These are phyloP conservation scores for Nakazawaea ishiwadae DNA, from an alignment of 805 yeast species.

Conservation along the genomic window DNA sequence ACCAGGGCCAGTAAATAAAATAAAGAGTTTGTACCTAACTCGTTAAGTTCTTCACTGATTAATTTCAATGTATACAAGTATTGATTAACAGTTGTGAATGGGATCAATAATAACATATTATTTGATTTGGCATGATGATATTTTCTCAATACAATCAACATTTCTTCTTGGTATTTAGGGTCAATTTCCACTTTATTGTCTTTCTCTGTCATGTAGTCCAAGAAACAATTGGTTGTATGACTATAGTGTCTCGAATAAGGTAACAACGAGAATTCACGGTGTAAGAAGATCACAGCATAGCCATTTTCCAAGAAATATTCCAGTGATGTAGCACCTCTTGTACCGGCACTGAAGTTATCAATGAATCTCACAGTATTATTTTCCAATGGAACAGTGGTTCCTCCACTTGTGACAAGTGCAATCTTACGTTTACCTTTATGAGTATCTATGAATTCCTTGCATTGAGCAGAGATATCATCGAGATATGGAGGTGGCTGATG, in stretches of 20 bases:
- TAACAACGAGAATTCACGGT: conserved; percentile 84
- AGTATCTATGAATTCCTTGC: conserved; percentile 53
- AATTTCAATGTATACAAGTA: conserved; percentile 79
- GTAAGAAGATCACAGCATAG: conserved; percentile 89
- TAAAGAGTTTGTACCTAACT: conserved; percentile 52
- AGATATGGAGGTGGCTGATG: conserved; percentile 76
- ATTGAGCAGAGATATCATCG: conserved; percentile 51
- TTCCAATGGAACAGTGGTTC: conserved; percentile 96
- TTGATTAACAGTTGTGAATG: conserved; percentile 94
- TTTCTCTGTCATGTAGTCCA: conserved; percentile 68
- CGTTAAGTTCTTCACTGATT: conserved; percentile 55
- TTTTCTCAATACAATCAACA: conserved; percentile 56
- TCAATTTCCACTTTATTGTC: conserved; percentile 58
- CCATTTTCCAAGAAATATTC: conserved; percentile 83
- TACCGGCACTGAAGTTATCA: conserved; percentile 96
- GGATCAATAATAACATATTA: conserved; percentile 59
- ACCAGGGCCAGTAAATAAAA: conserved; percentile 97
- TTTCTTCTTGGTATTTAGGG: conserved; percentile 51
- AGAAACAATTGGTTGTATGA: conserved; percentile 77
- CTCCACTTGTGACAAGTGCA: conserved; percentile 91
- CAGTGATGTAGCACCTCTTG: conserved; percentile 95
- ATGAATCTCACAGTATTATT: conserved; percentile 95
- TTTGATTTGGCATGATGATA: conserved; percentile 46
- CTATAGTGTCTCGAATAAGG: conserved; percentile 92
- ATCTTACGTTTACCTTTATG: conserved; percentile 52